A percentile compares a stretch with the other conserved stretches of the same genome.
phyloP scores from a whole-genome alignment of 23 red algal species.

The Gracilaria vermiculophylla region DNA sequence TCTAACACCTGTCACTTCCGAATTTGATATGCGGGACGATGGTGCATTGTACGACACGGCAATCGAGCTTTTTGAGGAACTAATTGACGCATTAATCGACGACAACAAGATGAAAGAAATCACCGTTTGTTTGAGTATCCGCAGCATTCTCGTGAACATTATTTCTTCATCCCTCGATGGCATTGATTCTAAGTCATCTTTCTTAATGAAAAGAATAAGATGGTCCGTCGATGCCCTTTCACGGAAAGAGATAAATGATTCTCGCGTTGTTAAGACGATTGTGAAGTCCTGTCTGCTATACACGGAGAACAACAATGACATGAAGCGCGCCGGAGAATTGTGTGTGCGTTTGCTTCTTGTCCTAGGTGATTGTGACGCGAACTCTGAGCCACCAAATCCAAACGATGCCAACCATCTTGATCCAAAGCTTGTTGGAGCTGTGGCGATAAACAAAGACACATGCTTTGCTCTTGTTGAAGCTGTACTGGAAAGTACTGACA shows the following conservation, averaged over 20 bases:
- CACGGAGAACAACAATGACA: constrained; percentile 62
- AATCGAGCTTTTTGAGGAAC: constrained; percentile 18
- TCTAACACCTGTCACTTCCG: constrained; percentile 3
- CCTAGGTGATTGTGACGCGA: constrained; percentile 52
- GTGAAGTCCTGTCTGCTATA: constrained; percentile 42
- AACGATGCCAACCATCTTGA: background rate
- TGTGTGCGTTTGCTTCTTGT: constrained; percentile 32
- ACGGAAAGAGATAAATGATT: constrained; percentile 19
- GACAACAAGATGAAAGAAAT: constrained; percentile 25
- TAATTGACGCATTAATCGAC: constrained; percentile 31
- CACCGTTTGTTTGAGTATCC: background rate
- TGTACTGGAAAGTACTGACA: constrained; percentile 15
- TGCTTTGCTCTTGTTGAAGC: constrained; percentile 46
- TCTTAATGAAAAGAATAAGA: constrained; percentile 41
- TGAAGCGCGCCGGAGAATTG: constrained; percentile 41
- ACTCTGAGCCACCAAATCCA: constrained; percentile 8
- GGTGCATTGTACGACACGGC: constrained; percentile 31
- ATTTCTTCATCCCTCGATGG: background rate
- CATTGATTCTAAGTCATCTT: constrained; percentile 25
- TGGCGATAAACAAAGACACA: constrained; percentile 21
- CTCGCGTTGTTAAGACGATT: constrained; percentile 39
- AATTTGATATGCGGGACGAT: background rate
- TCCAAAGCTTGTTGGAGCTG: constrained; percentile 10
- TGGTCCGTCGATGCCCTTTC: constrained; percentile 50
- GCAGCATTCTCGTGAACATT: background rate